Evolutionary conservation across 148 eudicot species (phyloP), one percentile per base, ranked within the genome.

Genomic region (Chenopodium quinoa): DNA sequence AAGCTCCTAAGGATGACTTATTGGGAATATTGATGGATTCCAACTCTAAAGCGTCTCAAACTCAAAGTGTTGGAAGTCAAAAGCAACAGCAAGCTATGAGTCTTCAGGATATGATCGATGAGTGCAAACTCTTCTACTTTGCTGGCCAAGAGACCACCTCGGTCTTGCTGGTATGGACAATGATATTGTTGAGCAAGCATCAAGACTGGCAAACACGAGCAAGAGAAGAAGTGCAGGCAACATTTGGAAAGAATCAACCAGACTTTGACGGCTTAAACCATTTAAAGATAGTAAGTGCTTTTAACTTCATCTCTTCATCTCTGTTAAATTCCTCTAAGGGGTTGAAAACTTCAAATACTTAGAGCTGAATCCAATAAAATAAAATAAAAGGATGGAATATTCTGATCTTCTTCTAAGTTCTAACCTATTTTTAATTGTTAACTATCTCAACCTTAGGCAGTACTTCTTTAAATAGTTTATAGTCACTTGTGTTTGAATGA

Each of bases 91-190:
- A 70, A 25, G 80, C 54, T 5, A 77, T 85, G 82, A 87, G 83
- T 67, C 73, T 78, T 47, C 68, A 70, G 47, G 87, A 87, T 11
- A 73, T 87, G 82, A 82, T 85, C 10, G 82, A 84, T 52, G 87
- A 87, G 60, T 87, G 89, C 56, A 87, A 85, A 78, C 29, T 87
- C 56, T 87, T 87, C 79, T 87, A 87, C 77, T 80, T 84, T 37
- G 89, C 89, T 3, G 89, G 89, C 22, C 89, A 87, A 62, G 89
- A 84, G 71, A 87, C 87, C 37, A 87, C 89, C 25, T 85, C 87
- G 0, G 64, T 70, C 20, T 63, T 87, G 76, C 56, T 87, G 0
- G 84, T 74, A 22, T 87, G 89, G 89, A 80, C 87, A 12, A 80
- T 87, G 85, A 87, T 87, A 54, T 69, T 82, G 78, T 71, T 87